These are phyloP conservation scores for Penicillium fuscoglaucum DNA, from an alignment of 2,329 filamentous ascomycete species.

Conservation along the genomic window DNA sequence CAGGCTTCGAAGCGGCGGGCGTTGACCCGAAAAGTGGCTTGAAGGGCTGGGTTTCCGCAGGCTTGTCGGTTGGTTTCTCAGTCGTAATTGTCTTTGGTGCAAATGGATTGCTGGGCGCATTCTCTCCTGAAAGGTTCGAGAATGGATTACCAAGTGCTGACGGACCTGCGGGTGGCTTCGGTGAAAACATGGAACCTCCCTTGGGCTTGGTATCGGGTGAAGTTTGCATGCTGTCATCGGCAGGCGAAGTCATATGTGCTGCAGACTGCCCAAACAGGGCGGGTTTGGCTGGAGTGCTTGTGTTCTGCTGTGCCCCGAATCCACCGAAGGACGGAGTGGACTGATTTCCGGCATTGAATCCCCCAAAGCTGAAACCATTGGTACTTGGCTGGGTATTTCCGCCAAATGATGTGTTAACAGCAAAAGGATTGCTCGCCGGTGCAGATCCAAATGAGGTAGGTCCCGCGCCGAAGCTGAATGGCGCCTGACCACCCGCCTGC, in stretches of 20 bases:
- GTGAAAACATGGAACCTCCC: slow-evolving; percentile 3
- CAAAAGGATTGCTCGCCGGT: slow-evolving; percentile 19
- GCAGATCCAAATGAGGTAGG: slow-evolving; percentile 8
- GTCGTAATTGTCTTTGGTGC: slow-evolving; percentile 2
- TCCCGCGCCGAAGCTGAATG: slow-evolving; percentile 18
- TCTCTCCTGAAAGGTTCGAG: slow-evolving; percentile 12
- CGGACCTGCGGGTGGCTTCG: slow-evolving; percentile 7
- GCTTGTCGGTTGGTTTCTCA: slow-evolving; percentile 2
- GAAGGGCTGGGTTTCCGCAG: slow-evolving; percentile 9
- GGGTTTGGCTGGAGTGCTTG: slow-evolving; percentile 5
- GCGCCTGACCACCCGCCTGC: slow-evolving; percentile 12
- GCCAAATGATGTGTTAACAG: slow-evolving; percentile 11
- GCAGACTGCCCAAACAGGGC: slow-evolving; percentile 20
- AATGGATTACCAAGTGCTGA: slow-evolving; percentile 11
- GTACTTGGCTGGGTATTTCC: slow-evolving; percentile 7
- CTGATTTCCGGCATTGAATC: slow-evolving; percentile 9
- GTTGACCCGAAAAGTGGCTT: slow-evolving; percentile 13
- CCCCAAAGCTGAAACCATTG: slow-evolving; percentile 13
- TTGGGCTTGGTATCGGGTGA: slow-evolving; percentile 26
- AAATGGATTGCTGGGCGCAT: slow-evolving; percentile 6
- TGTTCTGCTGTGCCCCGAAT: slow-evolving; percentile 16
- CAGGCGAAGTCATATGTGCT: slow-evolving; percentile 11
- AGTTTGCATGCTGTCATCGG: slow-evolving; percentile 26
- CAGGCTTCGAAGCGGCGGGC: slow-evolving; percentile 3
- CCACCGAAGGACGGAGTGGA: slow-evolving; percentile 13